Percentiles rank a stretch among this genome's conserved stretches.
phyloP scores from a whole-genome alignment of 1,284 basidiomycete species.

The Vanrija pseudolonga region DNA sequence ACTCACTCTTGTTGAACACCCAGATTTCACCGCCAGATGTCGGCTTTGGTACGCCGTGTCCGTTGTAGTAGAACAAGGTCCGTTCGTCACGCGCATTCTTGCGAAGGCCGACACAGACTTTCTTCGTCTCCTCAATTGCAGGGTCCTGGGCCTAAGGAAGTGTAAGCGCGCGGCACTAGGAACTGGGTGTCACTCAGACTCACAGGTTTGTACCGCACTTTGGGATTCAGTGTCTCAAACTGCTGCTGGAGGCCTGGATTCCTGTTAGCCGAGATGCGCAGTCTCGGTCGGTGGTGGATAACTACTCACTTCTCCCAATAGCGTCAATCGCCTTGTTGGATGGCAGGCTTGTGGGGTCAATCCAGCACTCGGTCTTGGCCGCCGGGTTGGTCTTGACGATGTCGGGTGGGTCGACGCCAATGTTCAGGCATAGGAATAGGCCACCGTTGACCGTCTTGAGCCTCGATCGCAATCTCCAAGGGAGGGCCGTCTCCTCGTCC shows the following conservation, averaged over 20 bases:
- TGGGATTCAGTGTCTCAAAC: constrained; percentile 81
- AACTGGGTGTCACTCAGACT: constrained; percentile 16
- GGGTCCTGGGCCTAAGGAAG: constrained; percentile 74
- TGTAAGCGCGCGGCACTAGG: not conserved
- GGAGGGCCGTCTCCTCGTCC: constrained; percentile 36
- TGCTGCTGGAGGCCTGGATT: constrained; percentile 75
- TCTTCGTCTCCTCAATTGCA: constrained; percentile 87
- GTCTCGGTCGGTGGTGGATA: not conserved
- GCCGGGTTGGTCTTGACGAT: constrained; percentile 96
- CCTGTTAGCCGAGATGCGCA: constrained; percentile 3
- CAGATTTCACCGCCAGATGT: constrained; percentile 95
- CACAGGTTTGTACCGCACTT: constrained; percentile 80
- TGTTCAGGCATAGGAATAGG: constrained; percentile 92
- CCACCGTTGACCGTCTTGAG: constrained; percentile 88
- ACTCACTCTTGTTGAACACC: constrained; percentile 85
- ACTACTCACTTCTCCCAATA: constrained; percentile 45
- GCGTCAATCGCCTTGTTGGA: constrained; percentile 70
- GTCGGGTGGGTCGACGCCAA: constrained; percentile 96
- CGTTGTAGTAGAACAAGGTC: constrained; percentile 96
- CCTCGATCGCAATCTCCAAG: constrained; percentile 76
- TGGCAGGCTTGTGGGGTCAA: constrained; percentile 86
- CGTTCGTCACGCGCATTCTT: constrained; percentile 91
- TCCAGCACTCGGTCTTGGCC: constrained; percentile 94
- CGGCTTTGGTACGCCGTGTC: constrained; percentile 95
- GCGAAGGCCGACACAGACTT: constrained; percentile 79